These are phyloP conservation scores for Pleurotus eryngii DNA, from an alignment of 768 basidiomycete species.

Conservation along the genomic window DNA sequence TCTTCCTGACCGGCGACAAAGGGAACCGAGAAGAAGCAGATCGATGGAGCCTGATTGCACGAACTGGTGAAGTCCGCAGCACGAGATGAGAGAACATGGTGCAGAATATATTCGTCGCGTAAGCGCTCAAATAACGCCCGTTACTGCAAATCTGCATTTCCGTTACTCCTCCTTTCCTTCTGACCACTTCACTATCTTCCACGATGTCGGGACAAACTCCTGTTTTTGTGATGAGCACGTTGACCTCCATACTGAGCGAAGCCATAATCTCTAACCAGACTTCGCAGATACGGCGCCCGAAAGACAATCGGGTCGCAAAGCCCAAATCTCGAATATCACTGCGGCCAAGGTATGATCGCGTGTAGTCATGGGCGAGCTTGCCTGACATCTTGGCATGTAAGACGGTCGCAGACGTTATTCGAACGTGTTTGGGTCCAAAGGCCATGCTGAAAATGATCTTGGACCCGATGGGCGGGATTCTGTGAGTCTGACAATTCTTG, in stretches of 20 bases:
- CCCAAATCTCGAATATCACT: conserved; percentile 94
- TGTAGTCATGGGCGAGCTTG: not conserved
- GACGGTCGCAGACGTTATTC: conserved; percentile 97
- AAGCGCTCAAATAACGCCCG: not conserved
- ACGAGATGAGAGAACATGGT: not conserved
- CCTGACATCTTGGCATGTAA: conserved; percentile 22
- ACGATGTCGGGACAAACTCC: conserved; percentile 66
- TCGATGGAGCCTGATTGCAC: not conserved
- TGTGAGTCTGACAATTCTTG: conserved; percentile 48
- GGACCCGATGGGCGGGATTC: conserved; percentile 98
- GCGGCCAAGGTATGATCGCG: conserved; percentile 80
- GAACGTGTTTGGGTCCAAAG: conserved; percentile 96
- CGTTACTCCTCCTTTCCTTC: no score
- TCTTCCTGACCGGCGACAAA: not conserved
- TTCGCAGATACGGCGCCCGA: conserved; percentile 85
- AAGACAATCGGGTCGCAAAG: conserved; percentile 91
- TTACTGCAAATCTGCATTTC: not conserved
- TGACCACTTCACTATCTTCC: conserved; percentile 7
- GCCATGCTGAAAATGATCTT: conserved; percentile 99
- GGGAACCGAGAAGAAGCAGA: not conserved
- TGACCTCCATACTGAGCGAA: not conserved
- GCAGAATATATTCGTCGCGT: not conserved
- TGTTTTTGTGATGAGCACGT: conserved; percentile 80
- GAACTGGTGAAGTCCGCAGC: conserved; percentile 9
- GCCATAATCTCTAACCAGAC: conserved; percentile 5